Conservation (phyloP, 352 stramenopile species). For the Stramenopiles sp. region DNA sequence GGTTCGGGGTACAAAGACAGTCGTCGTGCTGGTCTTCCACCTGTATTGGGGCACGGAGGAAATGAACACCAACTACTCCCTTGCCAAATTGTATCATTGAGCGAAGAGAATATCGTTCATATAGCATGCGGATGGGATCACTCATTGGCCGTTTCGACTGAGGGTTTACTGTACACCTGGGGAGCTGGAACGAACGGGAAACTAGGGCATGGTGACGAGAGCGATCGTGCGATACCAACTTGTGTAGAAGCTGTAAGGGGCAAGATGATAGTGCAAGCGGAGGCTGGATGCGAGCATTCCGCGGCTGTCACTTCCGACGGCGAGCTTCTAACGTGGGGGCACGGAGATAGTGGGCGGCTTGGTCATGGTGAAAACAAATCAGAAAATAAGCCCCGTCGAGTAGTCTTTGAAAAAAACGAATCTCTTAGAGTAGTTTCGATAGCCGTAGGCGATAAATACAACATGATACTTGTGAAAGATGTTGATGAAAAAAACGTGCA, state of each 20-base stretch:
- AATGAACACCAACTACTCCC: constrained; percentile 18
- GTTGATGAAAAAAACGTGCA: constrained; percentile 6
- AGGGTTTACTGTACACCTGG: constrained; percentile 44
- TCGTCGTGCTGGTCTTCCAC: constrained; percentile 42
- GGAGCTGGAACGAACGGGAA: constrained; percentile 52
- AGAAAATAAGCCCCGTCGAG: constrained; percentile 40
- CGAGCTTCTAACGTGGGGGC: constrained; percentile 44
- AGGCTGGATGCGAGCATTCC: constrained; percentile 54
- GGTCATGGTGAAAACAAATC: constrained; percentile 44
- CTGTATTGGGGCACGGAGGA: constrained; percentile 37
- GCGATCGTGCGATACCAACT: constrained; percentile 40
- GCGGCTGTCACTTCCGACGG: constrained; percentile 24
- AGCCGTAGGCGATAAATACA: constrained; percentile 59
- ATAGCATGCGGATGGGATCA: constrained; percentile 34
- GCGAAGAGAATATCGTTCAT: constrained; percentile 17
- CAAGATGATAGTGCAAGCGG: constrained; percentile 39
- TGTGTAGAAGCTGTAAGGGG: constrained; percentile 31
- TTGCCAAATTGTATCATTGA: neutral
- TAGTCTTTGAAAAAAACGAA: constrained; percentile 32
- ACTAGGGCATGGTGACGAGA: constrained; percentile 50
- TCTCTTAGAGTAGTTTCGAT: constrained; percentile 32
- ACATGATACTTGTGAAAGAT: constrained; percentile 37
- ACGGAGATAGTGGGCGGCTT: constrained; percentile 49
- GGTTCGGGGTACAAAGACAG: constrained; percentile 59
- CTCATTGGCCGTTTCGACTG: constrained; percentile 40